Base-by-base conservation (phyloP, 768 basidiomycete species). In the Suillus discolor region DNA sequence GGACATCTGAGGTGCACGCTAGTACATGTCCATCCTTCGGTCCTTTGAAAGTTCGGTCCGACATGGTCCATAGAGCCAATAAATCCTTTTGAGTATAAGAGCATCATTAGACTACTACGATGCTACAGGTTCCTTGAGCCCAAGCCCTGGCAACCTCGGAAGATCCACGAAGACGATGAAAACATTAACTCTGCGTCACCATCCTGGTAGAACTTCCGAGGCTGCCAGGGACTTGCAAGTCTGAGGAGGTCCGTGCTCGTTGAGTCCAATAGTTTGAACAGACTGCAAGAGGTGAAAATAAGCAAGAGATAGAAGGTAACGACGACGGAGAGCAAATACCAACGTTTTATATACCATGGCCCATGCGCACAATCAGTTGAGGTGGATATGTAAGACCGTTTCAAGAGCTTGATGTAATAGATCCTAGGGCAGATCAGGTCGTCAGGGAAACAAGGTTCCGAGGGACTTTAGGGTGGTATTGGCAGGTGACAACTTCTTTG, bases 131-230 rank as follows among this genome's bases (percentile, higher is more conserved):
- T 63, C 34, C 16, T 41, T 16, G 7, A n/a, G 6, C 6, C 18
- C 47, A 55, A 5, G n/a, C 8, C 2, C 31, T 12, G 45, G 54
- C 2, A 38, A 57, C 25, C 45, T 51, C 8, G 53, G 44, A 2
- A 61, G 0, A 55, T 75, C 68, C 20, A 71, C 7, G 25, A 73
- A 75, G 0, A 75, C 51, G 49, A 73, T 77, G 1, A 75, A n/a
- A 20, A 45, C 20, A 9, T 45, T 45, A 20, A n/a, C 20, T n/a
- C 44, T 9, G 44, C 68, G 8, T 72, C 71, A n/a, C 71, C 71
- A 12, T 61, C 47, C 6, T 71, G 61, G 39, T 73, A n/a, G 45
- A 45, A 45, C 65, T 13, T 69, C 68, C 36, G 31, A 16, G 36
- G 55, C 15, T 28, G 51, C 51, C 25, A 25, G 23, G 54, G 6